A percentile compares a stretch with the other conserved stretches of the same genome.
phyloP scores from a whole-genome alignment of 1,139 yeast species.

The Lodderomyces metapsilosis region DNA sequence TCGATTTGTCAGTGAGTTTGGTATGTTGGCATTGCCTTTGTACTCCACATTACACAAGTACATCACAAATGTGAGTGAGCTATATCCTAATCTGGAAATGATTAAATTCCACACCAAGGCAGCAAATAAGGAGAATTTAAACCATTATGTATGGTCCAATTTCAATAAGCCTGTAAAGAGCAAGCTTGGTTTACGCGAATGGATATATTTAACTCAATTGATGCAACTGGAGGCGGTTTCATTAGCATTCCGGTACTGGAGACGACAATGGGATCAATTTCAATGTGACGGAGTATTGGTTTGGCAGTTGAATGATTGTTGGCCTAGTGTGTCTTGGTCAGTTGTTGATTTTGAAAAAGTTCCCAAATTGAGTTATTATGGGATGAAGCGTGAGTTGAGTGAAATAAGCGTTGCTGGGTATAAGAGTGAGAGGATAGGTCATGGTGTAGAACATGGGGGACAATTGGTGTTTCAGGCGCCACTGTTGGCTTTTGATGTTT shows the following conservation, averaged over 20 bases:
- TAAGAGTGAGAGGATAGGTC: conserved; percentile 22
- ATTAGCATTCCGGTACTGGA: conserved; percentile 46
- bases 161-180: conserved; percentile 25
- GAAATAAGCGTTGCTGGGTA: conserved; percentile 35
- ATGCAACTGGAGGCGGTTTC: conserved; percentile 52
- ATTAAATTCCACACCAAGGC: conserved; percentile 45
- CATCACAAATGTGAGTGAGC: conserved; percentile 28
- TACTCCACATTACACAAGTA: conserved; percentile 25
- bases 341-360: conserved; percentile 37
- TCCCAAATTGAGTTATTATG: conserved; percentile 46
- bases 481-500: conserved; percentile 28
- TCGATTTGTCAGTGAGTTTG: conserved; percentile 47
- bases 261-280: conserved; percentile 42
- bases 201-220: conserved; percentile 50
- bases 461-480: not conserved
- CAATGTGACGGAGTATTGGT: conserved; percentile 44
- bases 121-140: conserved; percentile 44
- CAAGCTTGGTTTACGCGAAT: conserved; percentile 32
- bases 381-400: conserved; percentile 43
- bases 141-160: conserved; percentile 45
- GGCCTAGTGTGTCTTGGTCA: conserved; percentile 52
- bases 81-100: conserved; percentile 35
- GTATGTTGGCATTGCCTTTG: conserved; percentile 43
- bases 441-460: conserved; percentile 10
- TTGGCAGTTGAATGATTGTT: conserved; percentile 54